Conservation (phyloP, 257 asterid species). For the Solanum megistacrolobum region DNA sequence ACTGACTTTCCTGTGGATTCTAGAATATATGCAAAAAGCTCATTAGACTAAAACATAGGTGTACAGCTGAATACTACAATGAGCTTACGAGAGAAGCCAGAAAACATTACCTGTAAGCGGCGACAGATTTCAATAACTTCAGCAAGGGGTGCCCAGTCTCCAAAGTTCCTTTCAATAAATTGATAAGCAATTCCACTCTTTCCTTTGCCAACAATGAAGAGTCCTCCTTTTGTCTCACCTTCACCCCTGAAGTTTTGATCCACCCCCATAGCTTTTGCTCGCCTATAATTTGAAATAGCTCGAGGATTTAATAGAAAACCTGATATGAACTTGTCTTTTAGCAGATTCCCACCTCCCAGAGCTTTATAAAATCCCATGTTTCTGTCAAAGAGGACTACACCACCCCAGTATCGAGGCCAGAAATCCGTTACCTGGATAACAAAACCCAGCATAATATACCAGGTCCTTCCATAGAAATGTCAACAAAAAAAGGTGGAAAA, state of each 20-base stretch:
- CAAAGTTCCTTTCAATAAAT: conserved; percentile 80
- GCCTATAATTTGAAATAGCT: conserved; percentile 69
- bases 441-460: background rate
- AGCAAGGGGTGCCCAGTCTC: conserved; percentile 81
- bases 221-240: conserved; percentile 81
- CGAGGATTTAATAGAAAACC: conserved; percentile 72
- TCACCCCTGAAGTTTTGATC: conserved; percentile 70
- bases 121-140: conserved; percentile 66
- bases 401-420: conserved; percentile 97
- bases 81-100: background rate
- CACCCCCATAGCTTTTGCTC: conserved; percentile 58
- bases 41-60: background rate
- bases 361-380: conserved; percentile 63
- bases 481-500: background rate
- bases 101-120: conserved; percentile 52
- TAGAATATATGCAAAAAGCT: conserved; percentile 5
- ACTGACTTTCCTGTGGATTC: conserved; percentile 15
- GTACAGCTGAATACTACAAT: background rate
- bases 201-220: conserved; percentile 63
- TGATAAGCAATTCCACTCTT: conserved; percentile 70
- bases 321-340: conserved; percentile 65
- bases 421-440: conserved; percentile 54
- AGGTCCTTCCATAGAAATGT: background rate
- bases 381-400: conserved; percentile 50
- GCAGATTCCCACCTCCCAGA: conserved; percentile 83